A percentile compares a stretch with the other conserved stretches of the same genome.
phyloP scores from a whole-genome alignment of 2,329 filamentous ascomycete genomes.

The Fusarium sp. region DNA sequence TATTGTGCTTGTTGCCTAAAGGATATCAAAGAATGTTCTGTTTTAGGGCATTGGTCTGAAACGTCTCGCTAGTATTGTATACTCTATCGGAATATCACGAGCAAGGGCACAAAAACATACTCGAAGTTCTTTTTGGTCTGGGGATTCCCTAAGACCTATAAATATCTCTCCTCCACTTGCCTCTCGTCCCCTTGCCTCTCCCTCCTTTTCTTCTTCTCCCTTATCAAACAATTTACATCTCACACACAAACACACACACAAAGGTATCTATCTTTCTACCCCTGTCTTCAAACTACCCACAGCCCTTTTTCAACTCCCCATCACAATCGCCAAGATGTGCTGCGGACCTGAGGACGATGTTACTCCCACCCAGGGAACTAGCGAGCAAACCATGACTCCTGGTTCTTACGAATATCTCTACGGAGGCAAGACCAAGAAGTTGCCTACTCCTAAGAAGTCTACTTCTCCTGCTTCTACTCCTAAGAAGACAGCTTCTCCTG shows the following conservation, averaged over 20 bases:
- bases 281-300: neutral
- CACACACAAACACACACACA: too few species aligned
- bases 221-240: neutral
- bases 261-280: neutral
- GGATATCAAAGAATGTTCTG: neutral
- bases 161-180: neutral
- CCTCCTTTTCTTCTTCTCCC: neutral
- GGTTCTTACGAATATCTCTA: neutral
- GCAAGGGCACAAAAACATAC: neutral
- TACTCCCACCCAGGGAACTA: too few species aligned
- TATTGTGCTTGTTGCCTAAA: neutral
- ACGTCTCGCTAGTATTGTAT: fast-evolving
- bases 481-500: too few species aligned
- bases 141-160: too few species aligned
- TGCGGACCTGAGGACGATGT: too few species aligned
- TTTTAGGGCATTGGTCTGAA: neutral
- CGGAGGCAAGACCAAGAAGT: neutral
- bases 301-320: too few species aligned
- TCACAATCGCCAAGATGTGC: too few species aligned
- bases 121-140: too few species aligned
- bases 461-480: neutral
- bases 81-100: neutral
- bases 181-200: neutral
- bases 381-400: neutral
- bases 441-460: neutral